These are phyloP conservation scores for Solanum lycopersicoides DNA, from an alignment of 257 asterid species.

Conservation along the genomic window DNA sequence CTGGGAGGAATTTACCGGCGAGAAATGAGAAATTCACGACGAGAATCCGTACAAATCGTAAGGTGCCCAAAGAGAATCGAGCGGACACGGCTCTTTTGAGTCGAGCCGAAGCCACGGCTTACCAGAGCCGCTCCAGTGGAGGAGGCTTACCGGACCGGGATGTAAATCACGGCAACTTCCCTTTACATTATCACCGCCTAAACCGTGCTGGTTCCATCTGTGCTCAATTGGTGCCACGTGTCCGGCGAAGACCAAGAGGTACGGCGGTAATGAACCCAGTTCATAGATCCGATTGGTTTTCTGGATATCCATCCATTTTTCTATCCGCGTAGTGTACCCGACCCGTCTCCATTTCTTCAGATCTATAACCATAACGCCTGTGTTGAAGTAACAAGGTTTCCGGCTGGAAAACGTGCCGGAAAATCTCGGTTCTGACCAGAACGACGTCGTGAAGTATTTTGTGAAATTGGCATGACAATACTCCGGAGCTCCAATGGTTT, in stretches of 20 bases:
- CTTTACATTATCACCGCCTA: conserved; percentile 80
- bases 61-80: conserved; percentile 77
- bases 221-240: conserved; percentile 91
- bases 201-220: conserved; percentile 89
- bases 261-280: conserved; percentile 87
- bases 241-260: conserved; percentile 71
- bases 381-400: conserved; percentile 71
- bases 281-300: conserved; percentile 78
- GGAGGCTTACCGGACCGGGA: conserved; percentile 85
- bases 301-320: conserved; percentile 96
- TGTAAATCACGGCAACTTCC: conserved; percentile 91
- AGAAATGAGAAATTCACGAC: conserved; percentile 8
- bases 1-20: conserved; percentile 51
- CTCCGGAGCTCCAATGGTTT: conserved; percentile 88
- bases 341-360: conserved; percentile 71
- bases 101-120: conserved; percentile 92
- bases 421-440: conserved; percentile 51
- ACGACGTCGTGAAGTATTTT: conserved; percentile 58
- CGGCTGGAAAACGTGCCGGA: conserved; percentile 47
- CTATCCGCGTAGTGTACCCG: conserved; percentile 69
- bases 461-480: conserved; percentile 90
- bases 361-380: conserved; percentile 95
- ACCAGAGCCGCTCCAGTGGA: conserved; percentile 95
- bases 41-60: conserved; percentile 60
- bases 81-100: conserved; percentile 64